Base-by-base conservation (phyloP, 169 alveolate species). In the Eimeria sp. region DNA sequence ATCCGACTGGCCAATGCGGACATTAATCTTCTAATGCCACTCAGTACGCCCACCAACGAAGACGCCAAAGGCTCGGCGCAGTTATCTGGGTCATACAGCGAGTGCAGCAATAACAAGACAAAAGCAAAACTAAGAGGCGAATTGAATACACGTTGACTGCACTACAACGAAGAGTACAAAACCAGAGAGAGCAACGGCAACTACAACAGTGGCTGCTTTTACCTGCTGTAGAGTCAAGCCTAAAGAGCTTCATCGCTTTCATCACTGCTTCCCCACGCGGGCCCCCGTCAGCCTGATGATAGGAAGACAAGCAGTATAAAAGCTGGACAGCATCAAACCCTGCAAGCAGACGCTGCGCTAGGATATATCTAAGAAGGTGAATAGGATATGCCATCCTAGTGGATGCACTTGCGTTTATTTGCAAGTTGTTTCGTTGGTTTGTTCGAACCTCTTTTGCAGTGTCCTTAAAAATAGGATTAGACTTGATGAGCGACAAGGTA, bases 1-100 rank as follows among this genome's bases (percentile, higher is more conserved):
- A 84, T 84, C 30, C 92, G 65, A 43, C 67, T 45, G 18, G 92
- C 92, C 47, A 84, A 20, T 16, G 30, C 92, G 5, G 92, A 54
- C 80, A 84, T 61, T 16, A 84, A 47, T 54, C 78, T 20, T 80
- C 70, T 58, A 11, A 70, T 13, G 7, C 80, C 92, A 25, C 25
- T 47, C 34, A 84, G 25, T 10, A 84, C 92, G 4, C 80, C 75
- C 63, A 61, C 65, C 51, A 82, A 16, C 10, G 90, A 47, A 82
- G 72, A 49, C 3, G 90, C 90, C 34, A 54, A 34, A 6, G 90
- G 90, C 90, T 82, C 70, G 9, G 90, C 90, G 65, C 34, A 47
- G n/a, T 6, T 47, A 6, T 49, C 88, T 78, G 88, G 25, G 51
- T 27, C 51, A 34, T 51, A 70, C 80, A 70, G 25, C 80, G 16